Evolutionary conservation across 331 rosid species (phyloP), one percentile per base, ranked within the genome.

Genomic region (Quercus tomentella): DNA sequence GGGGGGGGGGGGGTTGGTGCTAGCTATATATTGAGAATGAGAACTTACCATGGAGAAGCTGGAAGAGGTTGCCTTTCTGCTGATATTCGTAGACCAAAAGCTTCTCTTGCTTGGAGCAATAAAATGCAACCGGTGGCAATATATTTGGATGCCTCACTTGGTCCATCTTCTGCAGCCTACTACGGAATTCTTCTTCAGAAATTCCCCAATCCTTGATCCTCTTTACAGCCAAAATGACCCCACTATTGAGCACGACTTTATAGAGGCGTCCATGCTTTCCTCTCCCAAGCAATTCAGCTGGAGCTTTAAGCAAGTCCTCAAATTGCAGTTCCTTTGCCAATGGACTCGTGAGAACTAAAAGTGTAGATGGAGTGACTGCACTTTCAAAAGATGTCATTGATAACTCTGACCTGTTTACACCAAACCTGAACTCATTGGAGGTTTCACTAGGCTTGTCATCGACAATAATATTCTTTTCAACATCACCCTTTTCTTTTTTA

Each of bases 241-340:
- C 90, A 65, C 76, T 86, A 3, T 83, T 89, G 1, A 92, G 77
- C 86, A 82, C 85, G 81, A 89, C 93, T 80, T 89, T 90, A 84
- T 84, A 90, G 49, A 89, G 82, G 85, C 97, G 90, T 69, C 96
- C 96, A 70, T 89, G 81, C 56, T 89, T 90, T 51, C 93, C 97
- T 87, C 90, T 89, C 72, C 79, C 87, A 51, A 92, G 83, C 82
- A 92, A 77, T 68, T 89, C 91, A 11, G 97, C 97, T 18, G 93
- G 96, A 75, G 93, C 91, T 75, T 86, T 73, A 3, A 92, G 90
- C 90, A 92, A 57, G 65, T 89, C 89, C 91, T 92, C 92, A 61
- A 90, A 89, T 70, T 73, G 81, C 67, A 90, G 69, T 3, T 84
- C 84, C 69, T 26, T 82, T 4, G 81, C 61, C 71, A 51, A 12